These are phyloP conservation scores for Kwoniella shandongensis DNA, from an alignment of 768 basidiomycete genomes.

Conservation along the genomic window DNA sequence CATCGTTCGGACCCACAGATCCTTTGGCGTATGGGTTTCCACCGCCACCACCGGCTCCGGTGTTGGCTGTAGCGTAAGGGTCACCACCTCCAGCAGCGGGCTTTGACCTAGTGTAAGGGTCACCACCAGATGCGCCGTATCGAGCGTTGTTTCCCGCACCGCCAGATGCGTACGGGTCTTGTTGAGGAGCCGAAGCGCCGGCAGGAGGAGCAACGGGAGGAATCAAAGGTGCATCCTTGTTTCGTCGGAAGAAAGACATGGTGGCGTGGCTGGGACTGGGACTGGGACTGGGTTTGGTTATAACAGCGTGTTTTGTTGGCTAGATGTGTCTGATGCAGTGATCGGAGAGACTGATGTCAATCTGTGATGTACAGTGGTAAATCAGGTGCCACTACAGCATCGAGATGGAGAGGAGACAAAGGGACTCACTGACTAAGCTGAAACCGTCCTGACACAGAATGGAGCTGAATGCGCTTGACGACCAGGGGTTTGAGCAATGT, in stretches of 20 bases:
- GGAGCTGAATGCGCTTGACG: no score
- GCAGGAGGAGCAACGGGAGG: constrained; percentile 46
- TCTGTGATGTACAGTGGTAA: no score
- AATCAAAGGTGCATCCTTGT: constrained; percentile 48
- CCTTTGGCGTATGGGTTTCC: constrained; percentile 45
- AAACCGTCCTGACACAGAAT: no score
- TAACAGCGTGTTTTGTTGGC: not conserved
- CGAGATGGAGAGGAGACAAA: no score
- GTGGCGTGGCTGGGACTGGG: constrained; percentile 1
- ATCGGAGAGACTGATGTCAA: no score
- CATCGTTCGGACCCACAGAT: constrained; percentile 22
- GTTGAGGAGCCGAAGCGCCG: constrained; percentile 17
- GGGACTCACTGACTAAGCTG: no score
- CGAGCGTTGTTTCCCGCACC: constrained; percentile 11
- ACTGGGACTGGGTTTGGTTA: not conserved
- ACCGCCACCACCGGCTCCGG: constrained; percentile 19
- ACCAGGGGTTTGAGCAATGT: no score
- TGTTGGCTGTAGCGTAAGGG: constrained; percentile 28
- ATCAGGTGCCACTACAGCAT: no score
- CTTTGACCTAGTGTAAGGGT: constrained; percentile 33
- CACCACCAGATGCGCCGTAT: constrained; percentile 21
- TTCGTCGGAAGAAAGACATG: constrained; percentile 51
- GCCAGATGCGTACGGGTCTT: constrained; percentile 21
- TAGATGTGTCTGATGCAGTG: no score
- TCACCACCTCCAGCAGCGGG: constrained; percentile 32